Evolutionary conservation across 768 basidiomycete species (phyloP), one percentile per base, ranked within the genome.

Genomic region (Mycena vitilis): DNA sequence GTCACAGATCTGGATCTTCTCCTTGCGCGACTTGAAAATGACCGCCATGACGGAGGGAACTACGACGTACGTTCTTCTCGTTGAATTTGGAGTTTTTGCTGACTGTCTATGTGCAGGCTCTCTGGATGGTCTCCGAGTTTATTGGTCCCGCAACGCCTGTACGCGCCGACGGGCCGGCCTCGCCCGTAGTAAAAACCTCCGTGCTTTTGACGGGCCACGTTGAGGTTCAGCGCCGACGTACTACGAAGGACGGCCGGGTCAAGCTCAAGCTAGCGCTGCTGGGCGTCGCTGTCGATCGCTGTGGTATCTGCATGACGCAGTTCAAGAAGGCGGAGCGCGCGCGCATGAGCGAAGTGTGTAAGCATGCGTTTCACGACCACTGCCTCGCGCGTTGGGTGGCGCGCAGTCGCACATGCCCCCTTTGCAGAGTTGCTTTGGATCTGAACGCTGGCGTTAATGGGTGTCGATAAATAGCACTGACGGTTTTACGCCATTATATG

Each of bases 251-350:
- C 72, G 92, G 92, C 7, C 89, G 89, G 49, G 82, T 89, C 61
- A 94, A 93, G 80, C 73, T 92, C 52, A 94, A 93, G 80, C 77
- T 93, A 56, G 81, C 83, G 10, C 75, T 94, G 57, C 79, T 92
- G 22, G 93, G 89, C 45, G 81, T 85, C 16, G 73, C 82, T 1
- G 91, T 94, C 40, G 87, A 90, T 69, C 87, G 87, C 73, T 95
- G 93, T 77, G 86, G 89, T 47, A 89, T 93, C 57, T 94, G 93
- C 75, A 79, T 93, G 75, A 85, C 83, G 54, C 90, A 90, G 78
- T 94, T 92, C 80, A 88, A 82, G 78, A 82, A 80, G 10, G 85
- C 79, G 20, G 89, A 94, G 65, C 71, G 74, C 63, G 91, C 85
- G 16, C 85, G 85, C 40, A 73, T 91, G 77, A 85, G 86, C 5